Percentiles rank a stretch among this genome's conserved stretches.
Conservation (phyloP, 768 basidiomycete species). For the Tulasnella sp. region DNA sequence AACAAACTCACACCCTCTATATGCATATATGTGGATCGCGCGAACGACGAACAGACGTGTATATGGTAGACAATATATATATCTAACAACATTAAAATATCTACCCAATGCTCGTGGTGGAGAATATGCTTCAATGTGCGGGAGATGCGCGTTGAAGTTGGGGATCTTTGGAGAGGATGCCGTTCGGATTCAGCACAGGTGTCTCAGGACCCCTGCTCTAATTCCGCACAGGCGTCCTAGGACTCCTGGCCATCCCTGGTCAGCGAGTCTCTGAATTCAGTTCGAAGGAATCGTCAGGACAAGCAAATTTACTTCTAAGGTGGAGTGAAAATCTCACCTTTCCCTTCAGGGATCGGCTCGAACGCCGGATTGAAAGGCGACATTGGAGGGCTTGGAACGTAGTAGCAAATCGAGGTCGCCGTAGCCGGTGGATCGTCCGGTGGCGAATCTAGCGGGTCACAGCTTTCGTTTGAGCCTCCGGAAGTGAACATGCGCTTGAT, state of each 20-base stretch:
- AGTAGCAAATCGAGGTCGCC: neutral
- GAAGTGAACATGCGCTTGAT: neutral
- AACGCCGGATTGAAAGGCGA: neutral
- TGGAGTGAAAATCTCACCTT: neutral
- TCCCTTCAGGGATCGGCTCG: neutral
- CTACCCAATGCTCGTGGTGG: too few relatives aligned
- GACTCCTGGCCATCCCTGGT: neutral
- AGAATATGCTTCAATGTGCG: too few relatives aligned
- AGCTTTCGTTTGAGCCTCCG: neutral
- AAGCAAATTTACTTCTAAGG: neutral
- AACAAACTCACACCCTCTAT: too few relatives aligned
- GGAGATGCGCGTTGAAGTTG: too few relatives aligned
- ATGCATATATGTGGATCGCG: too few relatives aligned
- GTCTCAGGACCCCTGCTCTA: too few relatives aligned
- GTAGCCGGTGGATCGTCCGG: neutral
- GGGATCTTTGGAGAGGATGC: too few relatives aligned
- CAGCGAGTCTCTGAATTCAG: neutral
- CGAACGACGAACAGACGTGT: too few relatives aligned
- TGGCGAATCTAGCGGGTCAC: neutral
- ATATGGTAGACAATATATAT: too few relatives aligned
- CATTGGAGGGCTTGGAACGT: neutral
- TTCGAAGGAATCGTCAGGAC: neutral
- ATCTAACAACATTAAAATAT: too few relatives aligned
- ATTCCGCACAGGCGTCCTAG: too few relatives aligned
- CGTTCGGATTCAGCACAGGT: too few relatives aligned